Conservation (phyloP, 306 rosid genomes). For the Hippophae tibetana region DNA sequence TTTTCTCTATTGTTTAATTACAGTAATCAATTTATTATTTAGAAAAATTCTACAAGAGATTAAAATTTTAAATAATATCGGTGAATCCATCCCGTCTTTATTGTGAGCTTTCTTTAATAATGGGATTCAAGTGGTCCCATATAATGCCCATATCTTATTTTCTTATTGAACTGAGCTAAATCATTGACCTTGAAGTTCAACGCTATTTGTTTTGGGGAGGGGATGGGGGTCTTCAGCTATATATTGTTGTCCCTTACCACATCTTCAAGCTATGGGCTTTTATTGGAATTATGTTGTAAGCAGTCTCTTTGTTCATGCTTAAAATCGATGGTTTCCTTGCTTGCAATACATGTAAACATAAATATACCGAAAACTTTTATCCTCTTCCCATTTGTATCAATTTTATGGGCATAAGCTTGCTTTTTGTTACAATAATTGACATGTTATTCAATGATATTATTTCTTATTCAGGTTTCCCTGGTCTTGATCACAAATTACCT, state of each 20-base stretch:
- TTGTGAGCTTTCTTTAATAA: no score
- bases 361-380: no score
- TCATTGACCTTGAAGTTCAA: conserved; percentile 10
- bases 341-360: no score
- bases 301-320: no score
- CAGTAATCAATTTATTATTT: no score
- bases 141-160: not conserved
- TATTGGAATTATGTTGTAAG: conserved; percentile 87
- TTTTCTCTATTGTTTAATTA: not conserved
- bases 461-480: conserved; percentile 59
- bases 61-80: no score
- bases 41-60: no score
- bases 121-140: no score
- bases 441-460: not conserved
- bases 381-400: no score
- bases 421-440: not conserved
- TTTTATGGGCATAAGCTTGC: not conserved
- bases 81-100: no score
- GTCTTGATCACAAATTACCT: conserved; percentile 72
- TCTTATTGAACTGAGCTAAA: not conserved
- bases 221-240: conserved; percentile 43
- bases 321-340: no score
- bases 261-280: conserved; percentile 88
- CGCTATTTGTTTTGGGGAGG: not conserved
- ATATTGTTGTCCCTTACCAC: conserved; percentile 96